Evolutionary conservation across 305 asterid genomes (phyloP), one percentile per base, ranked within the genome.

Genomic region (Ilex paraguariensis): DNA sequence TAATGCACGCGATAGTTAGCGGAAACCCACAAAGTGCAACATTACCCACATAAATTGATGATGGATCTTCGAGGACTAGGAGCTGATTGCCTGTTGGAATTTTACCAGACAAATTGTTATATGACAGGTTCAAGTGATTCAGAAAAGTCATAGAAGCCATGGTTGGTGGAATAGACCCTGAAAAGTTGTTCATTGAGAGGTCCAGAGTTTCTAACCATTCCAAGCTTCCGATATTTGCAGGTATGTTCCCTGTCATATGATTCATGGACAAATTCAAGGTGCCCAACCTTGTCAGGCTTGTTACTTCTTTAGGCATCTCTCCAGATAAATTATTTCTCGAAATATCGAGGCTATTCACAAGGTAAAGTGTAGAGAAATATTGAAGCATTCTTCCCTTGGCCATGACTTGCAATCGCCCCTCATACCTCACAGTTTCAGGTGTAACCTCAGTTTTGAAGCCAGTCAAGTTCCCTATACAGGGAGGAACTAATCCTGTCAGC

Each of bases 1-100:
- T 10, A 10, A 13, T 31, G 53, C 82, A 77, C 4, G 45, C 21
- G 13, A 1, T 16, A 0, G 67, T 14, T 17, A 74, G 54, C 13
- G 73, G 78, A 66, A 14, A 7, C 11, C 77, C 82, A 49, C 82
- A 70, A 3, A 77, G 77, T 21, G 44, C 70, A 42, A 3, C 33
- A 40, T 77, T 77, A 28, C 77, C 77, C 32, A 52, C 62, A 11
- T 62, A 73, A 57, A 69, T 59, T 2, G 75, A 69, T 2, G 75
- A 69, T 50, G 74, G 70, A 67, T 73, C 79, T 50, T 31, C 13
- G 31, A 70, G 55, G 28, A 72, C 63, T 9, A 44, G 66, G 30
- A 77, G 56, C 70, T 73, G 74, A 16, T 71, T 60, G 12, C 63
- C 57, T 9, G 71, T 56, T 3, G 76, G 82, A 64, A 77, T 73